Evolutionary conservation across 2,329 filamentous ascomycete species (phyloP).

Genomic region (Lizonia empirigonia): DNA sequence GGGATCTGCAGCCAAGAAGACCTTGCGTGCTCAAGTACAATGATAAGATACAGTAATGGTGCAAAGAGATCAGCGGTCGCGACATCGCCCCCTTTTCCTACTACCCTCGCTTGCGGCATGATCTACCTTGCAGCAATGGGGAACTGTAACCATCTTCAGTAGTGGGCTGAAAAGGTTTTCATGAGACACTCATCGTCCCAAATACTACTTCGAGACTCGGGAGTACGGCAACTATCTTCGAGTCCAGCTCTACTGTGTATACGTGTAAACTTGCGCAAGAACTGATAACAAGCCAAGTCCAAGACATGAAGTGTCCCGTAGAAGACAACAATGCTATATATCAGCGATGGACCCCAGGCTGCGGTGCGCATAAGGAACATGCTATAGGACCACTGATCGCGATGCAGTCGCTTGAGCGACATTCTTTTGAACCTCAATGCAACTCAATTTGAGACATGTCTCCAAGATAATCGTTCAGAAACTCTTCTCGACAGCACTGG

Average conservation of each 20-base stretch:
- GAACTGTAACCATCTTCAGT: background rate
- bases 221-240: background rate
- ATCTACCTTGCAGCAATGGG: background rate
- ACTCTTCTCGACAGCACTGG: background rate
- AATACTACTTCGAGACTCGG: no score
- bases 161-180: background rate
- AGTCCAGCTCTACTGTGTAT: background rate
- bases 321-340: background rate
- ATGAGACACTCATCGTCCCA: no score
- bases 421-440: background rate
- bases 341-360: background rate
- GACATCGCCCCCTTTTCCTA: background rate
- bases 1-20: slow-evolving; percentile 4
- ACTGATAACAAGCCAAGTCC: background rate
- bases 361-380: slow-evolving; percentile 7
- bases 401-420: background rate
- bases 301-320: slow-evolving; percentile 1
- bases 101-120: background rate
- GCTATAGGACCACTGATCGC: background rate
- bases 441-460: background rate
- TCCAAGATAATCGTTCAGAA: background rate
- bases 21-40: background rate
- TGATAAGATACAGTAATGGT: slow-evolving; percentile 2
- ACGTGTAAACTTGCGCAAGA: background rate
- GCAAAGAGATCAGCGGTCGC: background rate